Evolutionary conservation across 2,329 filamentous ascomycete species (phyloP), one percentile per base, ranked within the genome.

Genomic region (Hawksworthiomyces lignivorus): DNA sequence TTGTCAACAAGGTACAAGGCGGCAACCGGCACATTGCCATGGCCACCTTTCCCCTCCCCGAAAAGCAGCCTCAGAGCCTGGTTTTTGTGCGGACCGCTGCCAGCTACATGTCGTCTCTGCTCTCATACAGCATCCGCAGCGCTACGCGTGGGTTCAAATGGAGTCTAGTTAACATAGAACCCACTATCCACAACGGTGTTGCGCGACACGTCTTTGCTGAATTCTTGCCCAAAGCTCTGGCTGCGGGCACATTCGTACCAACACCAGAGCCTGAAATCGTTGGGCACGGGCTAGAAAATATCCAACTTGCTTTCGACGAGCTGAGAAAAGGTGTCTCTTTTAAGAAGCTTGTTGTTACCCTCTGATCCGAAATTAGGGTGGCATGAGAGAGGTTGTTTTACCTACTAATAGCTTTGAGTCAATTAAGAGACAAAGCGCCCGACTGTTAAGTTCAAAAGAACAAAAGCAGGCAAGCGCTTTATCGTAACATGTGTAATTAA

Each of bases 261-360:
- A 28, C 36, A 20, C 28, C 20, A 15, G 36, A 39, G 28, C 36
- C 36, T 1, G 19, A 24, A 7, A 20, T 39, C 15, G 36, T 21
- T n/a, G 1, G 36, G 36, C 36, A 31, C 28, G 28, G 36, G 18
- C 36, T 39, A 9, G 36, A 39, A 7, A 11, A 32, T 9, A 29
- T 39, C 19, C 36, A 39, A 20, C 7, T 14, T 9, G 36, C 36
- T 6, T 39, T 39, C 8, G 14, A 19, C 2, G 24, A 7, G 7
- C 36, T 21, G 18, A 22, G 15, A n/a, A 24, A 32, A 19, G 36
- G 36, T n/a, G 27, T 31, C 7, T 39, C 36, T 3, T 11, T 8
- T 8, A 21, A 39, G 28, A 39, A 39, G 36, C 19, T 39, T 20
- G 28, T 39, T n/a, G n/a, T n/a, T n/a, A n/a, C n/a, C n/a, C n/a